Evolutionary conservation across 345 rosid species (phyloP).

Genomic region (Cardiospermum halicacabum): DNA sequence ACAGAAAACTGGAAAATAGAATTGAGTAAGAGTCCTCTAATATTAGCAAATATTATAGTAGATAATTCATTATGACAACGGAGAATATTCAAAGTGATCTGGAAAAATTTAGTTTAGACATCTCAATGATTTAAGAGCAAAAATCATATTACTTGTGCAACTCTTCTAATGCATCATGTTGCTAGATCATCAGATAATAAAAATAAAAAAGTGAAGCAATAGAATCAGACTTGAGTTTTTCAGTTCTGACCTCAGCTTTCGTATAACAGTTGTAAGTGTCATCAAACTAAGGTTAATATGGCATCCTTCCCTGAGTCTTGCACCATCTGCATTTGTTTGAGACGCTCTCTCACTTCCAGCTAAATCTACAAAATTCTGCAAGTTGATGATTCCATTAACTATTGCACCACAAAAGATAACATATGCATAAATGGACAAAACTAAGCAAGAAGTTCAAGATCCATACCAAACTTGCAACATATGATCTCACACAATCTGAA

Average conservation of each 20-base stretch:
- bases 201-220: no score
- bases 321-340: conserved; percentile 93
- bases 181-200: neutral
- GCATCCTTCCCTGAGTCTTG: conserved; percentile 97
- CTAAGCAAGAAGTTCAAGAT: neutral
- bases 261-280: conserved; percentile 96
- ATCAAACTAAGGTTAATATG: conserved; percentile 98
- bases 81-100: neutral
- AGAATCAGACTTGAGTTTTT: neutral
- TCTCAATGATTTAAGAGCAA: no score
- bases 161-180: neutral
- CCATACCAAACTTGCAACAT: conserved; percentile 88
- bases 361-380: conserved; percentile 96
- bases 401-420: neutral
- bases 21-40: neutral
- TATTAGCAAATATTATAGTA: no score
- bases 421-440: neutral
- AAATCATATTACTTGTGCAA: neutral
- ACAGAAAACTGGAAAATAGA: neutral
- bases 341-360: conserved; percentile 99
- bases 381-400: conserved; percentile 19
- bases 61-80: neutral
- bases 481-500: conserved; percentile 94
- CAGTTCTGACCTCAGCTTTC: conserved; percentile 78
- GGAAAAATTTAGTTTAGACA: no score